A percentile compares a stretch with the other conserved stretches of the same genome.
These are phyloP conservation scores for Secale cereale DNA, from an alignment of 176 grass and related monocot species.

Conservation along the genomic window DNA sequence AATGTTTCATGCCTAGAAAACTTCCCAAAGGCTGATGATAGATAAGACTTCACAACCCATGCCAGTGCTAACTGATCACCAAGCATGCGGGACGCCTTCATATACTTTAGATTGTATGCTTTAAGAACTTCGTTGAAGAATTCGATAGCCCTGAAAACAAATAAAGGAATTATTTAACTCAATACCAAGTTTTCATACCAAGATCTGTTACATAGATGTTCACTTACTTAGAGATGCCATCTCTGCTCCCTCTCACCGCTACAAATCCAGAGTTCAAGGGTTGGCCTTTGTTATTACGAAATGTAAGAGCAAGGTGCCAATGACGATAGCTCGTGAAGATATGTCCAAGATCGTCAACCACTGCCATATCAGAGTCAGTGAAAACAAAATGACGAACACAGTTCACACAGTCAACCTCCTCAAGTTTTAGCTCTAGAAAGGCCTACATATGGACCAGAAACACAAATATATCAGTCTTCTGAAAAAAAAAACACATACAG, in stretches of 20 bases:
- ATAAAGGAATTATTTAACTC: neutral
- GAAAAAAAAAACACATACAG: conserved; percentile 31
- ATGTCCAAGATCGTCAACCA: conserved; percentile 77
- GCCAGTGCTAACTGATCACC: conserved; percentile 83
- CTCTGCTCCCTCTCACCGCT: conserved; percentile 67
- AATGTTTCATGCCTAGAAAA: conserved; percentile 72
- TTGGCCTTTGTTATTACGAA: conserved; percentile 90
- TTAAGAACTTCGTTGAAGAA: conserved; percentile 80
- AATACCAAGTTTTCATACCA: neutral
- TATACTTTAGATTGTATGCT: conserved; percentile 62
- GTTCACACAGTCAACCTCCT: conserved; percentile 40
- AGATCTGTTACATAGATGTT: neutral
- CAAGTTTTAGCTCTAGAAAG: conserved; percentile 66
- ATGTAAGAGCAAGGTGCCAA: conserved; percentile 86
- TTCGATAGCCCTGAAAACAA: conserved; percentile 49
- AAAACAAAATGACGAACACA: conserved; percentile 59
- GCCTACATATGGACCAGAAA: conserved; percentile 48
- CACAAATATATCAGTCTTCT: conserved; percentile 3
- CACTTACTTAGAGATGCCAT: conserved; percentile 68
- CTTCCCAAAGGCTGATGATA: conserved; percentile 50
- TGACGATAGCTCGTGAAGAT: conserved; percentile 67
- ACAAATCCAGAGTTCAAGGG: conserved; percentile 95
- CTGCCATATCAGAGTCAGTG: conserved; percentile 79
- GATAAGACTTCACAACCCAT: conserved; percentile 85
- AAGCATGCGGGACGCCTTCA: conserved; percentile 68